These are phyloP conservation scores for Boechera divaricarpa DNA, from an alignment of 345 rosid species.

Conservation along the genomic window DNA sequence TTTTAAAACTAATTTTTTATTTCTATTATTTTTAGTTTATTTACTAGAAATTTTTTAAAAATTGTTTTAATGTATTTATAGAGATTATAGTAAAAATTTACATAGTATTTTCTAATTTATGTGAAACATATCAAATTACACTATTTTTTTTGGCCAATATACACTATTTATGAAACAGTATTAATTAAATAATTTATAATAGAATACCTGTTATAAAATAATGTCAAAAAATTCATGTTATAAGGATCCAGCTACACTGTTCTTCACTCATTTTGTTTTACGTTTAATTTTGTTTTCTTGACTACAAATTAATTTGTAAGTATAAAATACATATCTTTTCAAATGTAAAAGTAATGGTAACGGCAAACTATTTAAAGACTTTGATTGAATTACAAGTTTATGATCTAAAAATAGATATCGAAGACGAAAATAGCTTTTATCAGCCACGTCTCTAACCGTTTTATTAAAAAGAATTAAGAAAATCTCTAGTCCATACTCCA, in stretches of 20 bases:
- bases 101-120: too few relatives aligned
- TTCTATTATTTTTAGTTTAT: too few relatives aligned
- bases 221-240: not conserved
- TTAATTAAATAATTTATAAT: too few relatives aligned
- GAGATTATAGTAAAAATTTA: too few relatives aligned
- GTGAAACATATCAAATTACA: too few relatives aligned
- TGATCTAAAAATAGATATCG: conserved; percentile 9
- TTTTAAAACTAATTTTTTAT: too few relatives aligned
- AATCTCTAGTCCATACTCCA: not conserved
- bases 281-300: not conserved
- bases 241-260: not conserved
- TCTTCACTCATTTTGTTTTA: conserved; percentile 2
- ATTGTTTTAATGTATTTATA: too few relatives aligned
- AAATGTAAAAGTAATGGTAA: conserved; percentile 6
- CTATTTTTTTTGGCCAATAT: too few relatives aligned
- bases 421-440: conserved; percentile 10
- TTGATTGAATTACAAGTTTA: not conserved
- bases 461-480: not conserved
- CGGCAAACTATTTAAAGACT: not conserved
- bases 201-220: not conserved
- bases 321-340: not conserved
- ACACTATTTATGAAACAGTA: too few relatives aligned
- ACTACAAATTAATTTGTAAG: not conserved
- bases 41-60: too few relatives aligned
- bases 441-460: conserved; percentile 20